Conservation (phyloP, 2,329 filamentous ascomycete species). For the Ceratocystis cubensis region DNA sequence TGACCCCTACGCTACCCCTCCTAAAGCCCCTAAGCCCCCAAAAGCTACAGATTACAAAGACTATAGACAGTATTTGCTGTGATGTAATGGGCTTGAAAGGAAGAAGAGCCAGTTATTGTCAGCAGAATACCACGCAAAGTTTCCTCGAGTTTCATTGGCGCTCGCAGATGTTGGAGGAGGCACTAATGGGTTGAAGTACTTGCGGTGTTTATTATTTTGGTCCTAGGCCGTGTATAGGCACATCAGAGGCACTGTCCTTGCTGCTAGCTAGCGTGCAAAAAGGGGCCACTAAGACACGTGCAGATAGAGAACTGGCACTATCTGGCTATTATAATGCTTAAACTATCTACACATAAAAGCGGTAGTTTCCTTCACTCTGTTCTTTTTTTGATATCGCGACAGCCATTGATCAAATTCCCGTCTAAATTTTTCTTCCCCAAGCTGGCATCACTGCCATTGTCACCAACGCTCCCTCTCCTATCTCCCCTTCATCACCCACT, state of each 20-base stretch:
- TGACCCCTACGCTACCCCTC: background rate
- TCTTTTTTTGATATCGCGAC: background rate
- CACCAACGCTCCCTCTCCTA: background rate
- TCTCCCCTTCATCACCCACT: background rate
- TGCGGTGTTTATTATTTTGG: background rate
- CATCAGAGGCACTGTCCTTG: background rate
- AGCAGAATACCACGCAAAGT: background rate
- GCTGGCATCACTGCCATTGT: conserved; percentile 13
- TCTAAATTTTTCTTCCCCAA: background rate
- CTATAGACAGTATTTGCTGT: background rate
- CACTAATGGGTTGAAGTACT: background rate
- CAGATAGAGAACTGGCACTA: background rate
- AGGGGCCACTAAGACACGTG: conserved; percentile 4
- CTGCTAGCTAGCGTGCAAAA: background rate
- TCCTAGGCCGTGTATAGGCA: background rate
- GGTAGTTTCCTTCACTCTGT: background rate
- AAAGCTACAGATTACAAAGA: background rate
- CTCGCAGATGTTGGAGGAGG: background rate
- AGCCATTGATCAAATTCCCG: background rate
- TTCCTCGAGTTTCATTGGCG: background rate
- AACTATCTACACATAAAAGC: conserved; percentile 9
- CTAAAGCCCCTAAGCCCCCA: background rate
- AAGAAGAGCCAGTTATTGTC: conserved; percentile 3
- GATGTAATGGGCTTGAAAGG: background rate
- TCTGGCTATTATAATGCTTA: background rate